Percentiles rank a stretch among this genome's conserved stretches.
Conservation (phyloP, 208 protist genomes). For the Leishmania major region DNA sequence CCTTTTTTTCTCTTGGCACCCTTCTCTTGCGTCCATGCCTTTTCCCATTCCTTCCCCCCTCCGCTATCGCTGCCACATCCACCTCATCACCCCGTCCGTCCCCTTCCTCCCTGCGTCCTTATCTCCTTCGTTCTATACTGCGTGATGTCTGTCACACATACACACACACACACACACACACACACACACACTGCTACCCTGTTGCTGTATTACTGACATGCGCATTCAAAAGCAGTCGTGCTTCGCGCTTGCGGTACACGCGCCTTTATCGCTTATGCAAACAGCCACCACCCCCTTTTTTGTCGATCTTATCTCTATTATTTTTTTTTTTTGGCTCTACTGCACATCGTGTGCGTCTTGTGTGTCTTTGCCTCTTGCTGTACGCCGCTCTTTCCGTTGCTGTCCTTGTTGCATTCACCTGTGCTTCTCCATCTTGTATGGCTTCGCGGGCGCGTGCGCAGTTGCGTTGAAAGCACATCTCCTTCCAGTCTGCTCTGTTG, state of each 20-base stretch:
- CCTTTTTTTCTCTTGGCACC: neutral
- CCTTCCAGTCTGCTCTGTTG: neutral
- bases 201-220: neutral
- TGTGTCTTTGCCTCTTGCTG: neutral
- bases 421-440: neutral
- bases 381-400: neutral
- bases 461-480: neutral
- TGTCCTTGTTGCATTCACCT: neutral
- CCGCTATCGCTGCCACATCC: neutral
- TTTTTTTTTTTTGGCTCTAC: neutral
- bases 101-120: neutral
- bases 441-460: neutral
- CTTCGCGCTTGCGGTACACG: neutral
- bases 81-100: neutral
- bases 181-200: neutral
- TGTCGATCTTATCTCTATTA: too few species aligned
- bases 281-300: neutral
- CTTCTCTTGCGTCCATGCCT: neutral
- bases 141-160: neutral
- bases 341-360: neutral
- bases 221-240: neutral
- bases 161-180: slow-evolving; percentile 3
- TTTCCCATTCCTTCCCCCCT: neutral
- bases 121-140: neutral
- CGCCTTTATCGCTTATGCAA: neutral